These are phyloP conservation scores for Coprinopsis marcescibilis DNA, from an alignment of 768 basidiomycete genomes.

Conservation along the genomic window DNA sequence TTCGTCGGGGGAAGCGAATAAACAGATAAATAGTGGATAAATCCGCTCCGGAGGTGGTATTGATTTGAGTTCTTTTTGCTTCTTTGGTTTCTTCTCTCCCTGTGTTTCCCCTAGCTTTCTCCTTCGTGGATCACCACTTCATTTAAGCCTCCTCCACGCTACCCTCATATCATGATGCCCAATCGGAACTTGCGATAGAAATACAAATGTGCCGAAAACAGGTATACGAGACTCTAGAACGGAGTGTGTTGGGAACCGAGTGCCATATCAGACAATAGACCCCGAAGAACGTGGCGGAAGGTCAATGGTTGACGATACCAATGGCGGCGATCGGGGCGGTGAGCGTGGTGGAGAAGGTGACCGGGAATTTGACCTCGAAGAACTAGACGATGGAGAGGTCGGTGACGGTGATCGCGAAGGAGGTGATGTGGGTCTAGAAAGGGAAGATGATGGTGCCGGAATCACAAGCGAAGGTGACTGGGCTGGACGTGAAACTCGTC, in stretches of 20 bases:
- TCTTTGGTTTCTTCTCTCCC: not conserved
- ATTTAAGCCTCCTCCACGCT: not conserved
- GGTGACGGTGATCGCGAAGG: constrained; percentile 7
- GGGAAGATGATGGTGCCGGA: not conserved
- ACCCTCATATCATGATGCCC: not conserved
- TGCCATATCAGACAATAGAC: constrained; percentile 1
- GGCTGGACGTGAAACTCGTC: too few species aligned
- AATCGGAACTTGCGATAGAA: constrained; percentile 3
- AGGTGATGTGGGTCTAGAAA: constrained; percentile 4
- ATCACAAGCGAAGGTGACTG: not conserved
- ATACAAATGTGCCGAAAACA: constrained; percentile 6
- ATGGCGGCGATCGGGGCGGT: not conserved
- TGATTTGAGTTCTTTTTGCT: not conserved
- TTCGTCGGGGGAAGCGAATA: not conserved
- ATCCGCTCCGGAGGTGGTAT: not conserved
- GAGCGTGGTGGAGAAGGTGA: not conserved
- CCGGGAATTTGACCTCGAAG: not conserved
- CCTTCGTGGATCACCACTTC: not conserved
- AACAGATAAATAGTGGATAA: not conserved
- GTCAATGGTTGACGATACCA: not conserved
- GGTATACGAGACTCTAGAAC: not conserved
- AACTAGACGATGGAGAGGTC: constrained; percentile 1
- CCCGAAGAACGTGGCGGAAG: not conserved
- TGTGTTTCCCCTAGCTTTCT: not conserved
- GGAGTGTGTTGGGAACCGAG: not conserved